A percentile compares a stretch with the other conserved stretches of the same genome.
Conservation (phyloP, 768 basidiomycete species). For the Gloeophyllum trabeum region DNA sequence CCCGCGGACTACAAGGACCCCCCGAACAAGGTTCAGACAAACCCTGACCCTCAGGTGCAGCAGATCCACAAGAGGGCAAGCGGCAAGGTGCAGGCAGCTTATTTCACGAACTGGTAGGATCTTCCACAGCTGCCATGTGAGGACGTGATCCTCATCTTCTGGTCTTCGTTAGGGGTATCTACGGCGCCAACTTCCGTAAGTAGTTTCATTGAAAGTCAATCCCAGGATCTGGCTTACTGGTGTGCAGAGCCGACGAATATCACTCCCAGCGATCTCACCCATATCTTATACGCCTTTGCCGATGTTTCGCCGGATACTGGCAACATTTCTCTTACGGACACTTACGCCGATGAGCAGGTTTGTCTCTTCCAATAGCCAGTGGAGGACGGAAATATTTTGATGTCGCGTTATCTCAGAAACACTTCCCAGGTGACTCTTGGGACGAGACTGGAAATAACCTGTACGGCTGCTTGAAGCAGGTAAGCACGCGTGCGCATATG, state of each 20-base stretch:
- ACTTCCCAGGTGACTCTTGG: slow-evolving; percentile 65
- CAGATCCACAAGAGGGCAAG: slow-evolving; percentile 26
- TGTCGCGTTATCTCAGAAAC: slow-evolving; percentile 35
- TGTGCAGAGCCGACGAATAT: slow-evolving; percentile 54
- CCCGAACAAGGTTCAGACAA: slow-evolving; percentile 19
- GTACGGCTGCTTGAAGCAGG: slow-evolving; percentile 75
- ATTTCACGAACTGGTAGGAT: slow-evolving; percentile 24
- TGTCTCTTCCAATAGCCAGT: slow-evolving; percentile 6
- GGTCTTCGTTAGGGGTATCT: slow-evolving; percentile 37
- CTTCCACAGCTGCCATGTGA: neutral
- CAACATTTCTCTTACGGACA: slow-evolving; percentile 52
- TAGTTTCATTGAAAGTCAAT: neutral
- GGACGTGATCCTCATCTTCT: slow-evolving; percentile 2
- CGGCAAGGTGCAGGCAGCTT: slow-evolving; percentile 21
- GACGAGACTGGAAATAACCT: slow-evolving; percentile 65
- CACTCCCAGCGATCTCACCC: slow-evolving; percentile 47
- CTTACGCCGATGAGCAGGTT: slow-evolving; percentile 65
- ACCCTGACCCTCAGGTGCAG: slow-evolving; percentile 24
- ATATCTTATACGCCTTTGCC: slow-evolving; percentile 74
- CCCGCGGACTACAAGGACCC: slow-evolving; percentile 34
- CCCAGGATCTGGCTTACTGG: no score
- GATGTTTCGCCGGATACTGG: slow-evolving; percentile 57
- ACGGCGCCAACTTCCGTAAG: slow-evolving; percentile 53
- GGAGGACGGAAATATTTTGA: no score
- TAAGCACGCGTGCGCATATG: slow-evolving; percentile 19